phyloP scores from a whole-genome alignment of 2,329 filamentous ascomycete genomes.

The Ceratocystis ficicola region DNA sequence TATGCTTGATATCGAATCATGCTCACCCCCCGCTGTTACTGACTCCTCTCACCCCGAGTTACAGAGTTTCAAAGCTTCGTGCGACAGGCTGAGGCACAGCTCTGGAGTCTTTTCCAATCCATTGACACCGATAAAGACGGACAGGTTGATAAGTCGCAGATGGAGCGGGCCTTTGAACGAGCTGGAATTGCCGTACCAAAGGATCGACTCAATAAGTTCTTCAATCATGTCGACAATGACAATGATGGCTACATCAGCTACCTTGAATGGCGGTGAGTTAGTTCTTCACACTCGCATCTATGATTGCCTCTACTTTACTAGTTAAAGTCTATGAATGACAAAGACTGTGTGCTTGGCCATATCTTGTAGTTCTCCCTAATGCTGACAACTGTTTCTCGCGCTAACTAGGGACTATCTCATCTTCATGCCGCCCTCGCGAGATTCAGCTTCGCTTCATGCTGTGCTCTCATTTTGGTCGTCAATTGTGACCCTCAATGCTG shows the following conservation, averaged over 20 bases:
- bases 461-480: conserved; percentile 86
- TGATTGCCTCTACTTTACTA: no score
- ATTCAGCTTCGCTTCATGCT: conserved; percentile 53
- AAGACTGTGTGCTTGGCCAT: no score
- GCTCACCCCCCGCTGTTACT: conserved; percentile 13
- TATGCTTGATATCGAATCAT: conserved; percentile 33
- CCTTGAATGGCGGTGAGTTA: conserved; percentile 88
- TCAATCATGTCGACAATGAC: conserved; percentile 79
- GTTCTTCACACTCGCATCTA: not conserved
- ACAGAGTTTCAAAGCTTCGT: conserved; percentile 85
- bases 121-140: conserved; percentile 83
- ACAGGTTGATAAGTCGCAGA: conserved; percentile 73
- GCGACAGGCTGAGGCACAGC: conserved; percentile 70
- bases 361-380: no score
- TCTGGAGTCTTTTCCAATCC: conserved; percentile 66
- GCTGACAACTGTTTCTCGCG: no score
- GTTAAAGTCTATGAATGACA: no score
- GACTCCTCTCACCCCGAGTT: not conserved
- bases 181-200: conserved; percentile 69
- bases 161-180: conserved; percentile 62
- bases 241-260: conserved; percentile 80
- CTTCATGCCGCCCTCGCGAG: conserved; percentile 63
- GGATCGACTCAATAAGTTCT: conserved; percentile 71
- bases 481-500: conserved; percentile 76
- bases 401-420: conserved; percentile 70